A percentile compares a stretch with the other conserved stretches of the same genome.
These are phyloP conservation scores for Auricularia auricula-judae DNA, from an alignment of 768 basidiomycete species.

Conservation along the genomic window DNA sequence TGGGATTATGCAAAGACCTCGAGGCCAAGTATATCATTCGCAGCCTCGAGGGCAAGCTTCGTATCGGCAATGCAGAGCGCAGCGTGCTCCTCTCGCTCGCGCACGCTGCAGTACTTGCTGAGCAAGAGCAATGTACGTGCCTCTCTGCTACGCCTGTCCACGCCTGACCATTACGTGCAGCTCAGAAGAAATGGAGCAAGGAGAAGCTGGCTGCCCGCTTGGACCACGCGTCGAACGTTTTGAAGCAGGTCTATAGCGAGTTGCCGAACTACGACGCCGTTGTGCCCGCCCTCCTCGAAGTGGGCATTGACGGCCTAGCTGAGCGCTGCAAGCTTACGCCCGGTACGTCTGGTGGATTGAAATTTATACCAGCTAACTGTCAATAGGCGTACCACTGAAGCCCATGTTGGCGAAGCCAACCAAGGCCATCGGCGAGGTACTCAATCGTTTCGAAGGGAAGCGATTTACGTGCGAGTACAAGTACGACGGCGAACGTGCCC, in stretches of 20 bases:
- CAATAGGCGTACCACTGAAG: conserved; percentile 71
- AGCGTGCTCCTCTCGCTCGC: conserved; percentile 93
- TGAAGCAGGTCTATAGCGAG: conserved; percentile 94
- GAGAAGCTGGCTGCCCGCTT: conserved; percentile 64
- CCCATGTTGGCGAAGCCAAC: conserved; percentile 99
- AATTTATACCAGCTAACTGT: neutral
- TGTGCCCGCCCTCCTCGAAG: conserved; percentile 76
- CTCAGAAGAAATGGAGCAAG: conserved; percentile 58
- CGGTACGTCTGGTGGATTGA: conserved; percentile 28
- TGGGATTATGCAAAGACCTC: conserved; percentile 81
- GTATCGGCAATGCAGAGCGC: conserved; percentile 94
- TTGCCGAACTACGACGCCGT: conserved; percentile 87
- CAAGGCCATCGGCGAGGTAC: conserved; percentile 94
- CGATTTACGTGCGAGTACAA: conserved; percentile 98
- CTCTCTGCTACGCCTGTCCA: neutral
- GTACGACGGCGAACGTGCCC: conserved; percentile 96
- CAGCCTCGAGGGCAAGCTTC: conserved; percentile 90
- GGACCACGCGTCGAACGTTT: conserved; percentile 61
- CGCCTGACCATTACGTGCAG: conserved; percentile 25
- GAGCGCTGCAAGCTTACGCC: conserved; percentile 84
- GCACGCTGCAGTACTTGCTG: conserved; percentile 77
- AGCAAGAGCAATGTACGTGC: conserved; percentile 48
- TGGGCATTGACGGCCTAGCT: conserved; percentile 59
- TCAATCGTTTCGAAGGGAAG: conserved; percentile 93
- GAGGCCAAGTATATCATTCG: conserved; percentile 97